Evolutionary conservation across 2,329 filamentous ascomycete species (phyloP).

Genomic region (Hypoxylon sp.): DNA sequence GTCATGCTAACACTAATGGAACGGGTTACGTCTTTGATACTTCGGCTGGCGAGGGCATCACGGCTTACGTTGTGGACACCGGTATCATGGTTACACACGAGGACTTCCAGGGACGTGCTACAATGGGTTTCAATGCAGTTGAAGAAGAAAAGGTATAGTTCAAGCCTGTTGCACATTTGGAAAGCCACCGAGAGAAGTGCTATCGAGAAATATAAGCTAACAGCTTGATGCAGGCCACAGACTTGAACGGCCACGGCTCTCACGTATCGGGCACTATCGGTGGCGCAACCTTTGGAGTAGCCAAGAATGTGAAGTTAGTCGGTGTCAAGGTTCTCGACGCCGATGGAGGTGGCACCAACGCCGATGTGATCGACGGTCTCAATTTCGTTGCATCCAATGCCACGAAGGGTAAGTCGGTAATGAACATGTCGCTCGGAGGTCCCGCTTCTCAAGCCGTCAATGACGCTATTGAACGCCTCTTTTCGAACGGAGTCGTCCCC

Average conservation of each 20-base stretch:
- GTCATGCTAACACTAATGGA: constrained; percentile 56
- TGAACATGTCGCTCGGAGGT: constrained; percentile 75
- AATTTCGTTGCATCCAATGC: constrained; percentile 67
- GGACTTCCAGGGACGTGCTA: constrained; percentile 69
- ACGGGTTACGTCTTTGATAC: constrained; percentile 65
- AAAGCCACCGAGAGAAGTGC: background rate
- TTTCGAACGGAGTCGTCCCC: constrained; percentile 65
- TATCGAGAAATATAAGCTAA: constrained; percentile 31
- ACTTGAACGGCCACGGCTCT: constrained; percentile 73
- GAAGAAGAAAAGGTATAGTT: constrained; percentile 51
- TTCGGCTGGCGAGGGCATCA: constrained; percentile 67
- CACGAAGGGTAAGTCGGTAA: constrained; percentile 64
- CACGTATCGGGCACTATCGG: constrained; percentile 74
- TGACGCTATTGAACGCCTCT: constrained; percentile 65
- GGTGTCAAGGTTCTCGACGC: constrained; percentile 73
- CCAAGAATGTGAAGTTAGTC: constrained; percentile 68
- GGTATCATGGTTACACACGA: constrained; percentile 69
- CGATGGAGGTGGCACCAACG: constrained; percentile 62
- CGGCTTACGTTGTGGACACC: constrained; percentile 75
- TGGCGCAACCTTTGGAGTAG: constrained; percentile 71
- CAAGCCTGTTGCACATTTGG: background rate
- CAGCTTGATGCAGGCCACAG: constrained; percentile 58
- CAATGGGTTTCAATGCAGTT: constrained; percentile 66
- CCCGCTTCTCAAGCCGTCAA: constrained; percentile 64
- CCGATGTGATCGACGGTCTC: constrained; percentile 70